Percentiles rank a stretch among this genome's conserved stretches.
Evolutionary conservation across 2,329 filamentous ascomycete species (phyloP).

Genomic region (Thielaviopsis euricoi): DNA sequence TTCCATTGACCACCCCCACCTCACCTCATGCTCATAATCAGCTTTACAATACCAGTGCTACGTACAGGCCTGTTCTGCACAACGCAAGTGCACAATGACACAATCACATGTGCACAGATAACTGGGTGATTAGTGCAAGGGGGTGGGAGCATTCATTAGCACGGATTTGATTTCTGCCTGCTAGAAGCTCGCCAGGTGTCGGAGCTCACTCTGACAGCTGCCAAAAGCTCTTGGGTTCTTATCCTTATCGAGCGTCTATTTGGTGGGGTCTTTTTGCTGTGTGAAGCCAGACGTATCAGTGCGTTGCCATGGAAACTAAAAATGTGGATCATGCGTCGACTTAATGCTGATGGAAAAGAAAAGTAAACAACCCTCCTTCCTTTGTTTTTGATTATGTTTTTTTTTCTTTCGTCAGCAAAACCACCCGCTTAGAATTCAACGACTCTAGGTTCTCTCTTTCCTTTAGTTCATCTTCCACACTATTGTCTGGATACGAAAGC

Average conservation of each 20-base stretch:
- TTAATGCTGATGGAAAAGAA: neutral
- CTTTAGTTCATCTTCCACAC: neutral
- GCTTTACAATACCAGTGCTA: neutral
- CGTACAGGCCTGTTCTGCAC: neutral
- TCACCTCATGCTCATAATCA: neutral
- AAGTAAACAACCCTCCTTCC: neutral
- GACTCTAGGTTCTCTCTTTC: neutral
- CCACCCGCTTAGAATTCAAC: neutral
- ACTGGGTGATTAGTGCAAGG: neutral
- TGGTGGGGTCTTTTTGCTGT: neutral
- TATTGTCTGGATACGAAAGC: neutral
- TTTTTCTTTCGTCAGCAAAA: neutral
- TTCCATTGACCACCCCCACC: constrained; percentile 2
- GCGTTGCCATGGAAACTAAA: constrained; percentile 7
- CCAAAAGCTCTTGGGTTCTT: neutral
- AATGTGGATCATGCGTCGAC: neutral
- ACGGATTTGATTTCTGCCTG: neutral
- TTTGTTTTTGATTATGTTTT: neutral
- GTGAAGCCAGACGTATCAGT: neutral
- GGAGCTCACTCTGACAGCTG: neutral
- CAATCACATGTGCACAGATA: neutral
- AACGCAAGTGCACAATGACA: neutral
- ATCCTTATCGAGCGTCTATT: neutral
- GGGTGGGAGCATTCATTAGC: neutral
- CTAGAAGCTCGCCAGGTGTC: neutral